These are phyloP conservation scores for Acanthamoeba healyi DNA, from an alignment of 208 protist species.

Conservation along the genomic window DNA sequence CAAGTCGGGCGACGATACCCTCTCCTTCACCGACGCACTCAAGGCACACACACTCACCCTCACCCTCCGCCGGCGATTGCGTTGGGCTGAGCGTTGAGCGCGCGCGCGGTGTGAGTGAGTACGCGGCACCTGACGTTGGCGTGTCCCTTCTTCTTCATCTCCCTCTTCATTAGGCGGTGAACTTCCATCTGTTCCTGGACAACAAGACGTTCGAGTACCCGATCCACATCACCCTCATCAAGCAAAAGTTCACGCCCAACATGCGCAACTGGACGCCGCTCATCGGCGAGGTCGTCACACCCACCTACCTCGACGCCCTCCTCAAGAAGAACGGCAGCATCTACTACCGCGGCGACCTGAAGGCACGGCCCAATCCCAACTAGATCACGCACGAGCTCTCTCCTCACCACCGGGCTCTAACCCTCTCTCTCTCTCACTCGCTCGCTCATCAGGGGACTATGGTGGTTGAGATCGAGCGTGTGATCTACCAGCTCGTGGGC, in stretches of 20 bases:
- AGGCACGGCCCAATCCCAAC: background rate
- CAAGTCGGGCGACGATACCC: conserved; percentile 31
- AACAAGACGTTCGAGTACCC: conserved; percentile 62
- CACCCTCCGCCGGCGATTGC: background rate
- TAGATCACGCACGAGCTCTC: no score
- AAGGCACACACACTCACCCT: background rate
- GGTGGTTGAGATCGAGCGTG: background rate
- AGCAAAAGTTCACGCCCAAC: conserved; percentile 62
- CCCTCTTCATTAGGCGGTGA: background rate
- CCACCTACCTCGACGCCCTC: background rate
- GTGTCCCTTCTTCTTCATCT: no score
- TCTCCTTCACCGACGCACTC: conserved; percentile 56
- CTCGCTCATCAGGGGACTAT: background rate
- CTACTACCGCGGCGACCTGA: conserved; percentile 9
- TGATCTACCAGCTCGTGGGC: background rate
- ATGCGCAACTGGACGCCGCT: conserved; percentile 46
- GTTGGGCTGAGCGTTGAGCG: background rate
- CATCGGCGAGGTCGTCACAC: conserved; percentile 21
- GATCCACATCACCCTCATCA: conserved; percentile 50
- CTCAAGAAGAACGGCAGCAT: background rate
- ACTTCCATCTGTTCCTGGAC: conserved; percentile 46
- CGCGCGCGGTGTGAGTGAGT: background rate
- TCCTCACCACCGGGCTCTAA: background rate
- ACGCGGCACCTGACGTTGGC: no score
- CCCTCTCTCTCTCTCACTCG: background rate